phyloP scores from a whole-genome alignment of 371 early-diverging fungal species.

The Zychaea mexicana region DNA sequence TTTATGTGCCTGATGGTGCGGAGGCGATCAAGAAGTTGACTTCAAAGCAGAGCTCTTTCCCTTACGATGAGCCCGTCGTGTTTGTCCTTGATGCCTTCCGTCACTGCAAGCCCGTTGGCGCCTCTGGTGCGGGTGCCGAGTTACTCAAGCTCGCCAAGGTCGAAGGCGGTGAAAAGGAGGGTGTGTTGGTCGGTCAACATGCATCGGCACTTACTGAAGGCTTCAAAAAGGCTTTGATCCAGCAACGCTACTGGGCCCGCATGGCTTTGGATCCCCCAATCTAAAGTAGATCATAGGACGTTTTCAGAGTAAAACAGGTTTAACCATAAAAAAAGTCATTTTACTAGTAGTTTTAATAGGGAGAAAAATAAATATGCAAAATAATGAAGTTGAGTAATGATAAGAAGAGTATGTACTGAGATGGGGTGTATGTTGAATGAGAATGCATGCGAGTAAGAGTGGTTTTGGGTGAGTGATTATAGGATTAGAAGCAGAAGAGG shows the following conservation, averaged over 20 bases:
- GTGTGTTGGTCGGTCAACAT: conserved; percentile 15
- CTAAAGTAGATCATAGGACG: not conserved
- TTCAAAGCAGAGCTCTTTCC: conserved; percentile 19
- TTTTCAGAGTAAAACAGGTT: too few relatives aligned
- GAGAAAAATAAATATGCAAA: too few relatives aligned
- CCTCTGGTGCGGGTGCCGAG: conserved; percentile 24
- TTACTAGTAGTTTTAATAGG: too few relatives aligned
- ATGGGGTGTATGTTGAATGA: not conserved
- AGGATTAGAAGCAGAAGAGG: too few relatives aligned
- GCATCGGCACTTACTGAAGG: conserved; percentile 2
- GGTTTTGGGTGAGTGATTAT: not conserved
- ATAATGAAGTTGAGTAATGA: too few relatives aligned
- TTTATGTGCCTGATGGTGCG: conserved; percentile 35
- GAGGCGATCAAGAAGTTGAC: conserved; percentile 18
- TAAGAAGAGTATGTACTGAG: too few relatives aligned
- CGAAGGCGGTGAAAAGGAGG: conserved; percentile 15
- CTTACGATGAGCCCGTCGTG: conserved; percentile 32
- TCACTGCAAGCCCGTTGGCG: conserved; percentile 40
- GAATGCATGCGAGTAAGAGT: not conserved
- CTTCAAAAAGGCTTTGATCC: conserved; percentile 22
- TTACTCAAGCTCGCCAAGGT: conserved; percentile 20
- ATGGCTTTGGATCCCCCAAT: conserved; percentile 25
- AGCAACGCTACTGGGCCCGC: conserved; percentile 38
- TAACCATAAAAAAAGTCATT: too few relatives aligned
- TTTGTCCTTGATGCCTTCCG: conserved; percentile 37